Evolutionary conservation across 805 yeast species (phyloP).

Genomic region (Pichia heedii): DNA sequence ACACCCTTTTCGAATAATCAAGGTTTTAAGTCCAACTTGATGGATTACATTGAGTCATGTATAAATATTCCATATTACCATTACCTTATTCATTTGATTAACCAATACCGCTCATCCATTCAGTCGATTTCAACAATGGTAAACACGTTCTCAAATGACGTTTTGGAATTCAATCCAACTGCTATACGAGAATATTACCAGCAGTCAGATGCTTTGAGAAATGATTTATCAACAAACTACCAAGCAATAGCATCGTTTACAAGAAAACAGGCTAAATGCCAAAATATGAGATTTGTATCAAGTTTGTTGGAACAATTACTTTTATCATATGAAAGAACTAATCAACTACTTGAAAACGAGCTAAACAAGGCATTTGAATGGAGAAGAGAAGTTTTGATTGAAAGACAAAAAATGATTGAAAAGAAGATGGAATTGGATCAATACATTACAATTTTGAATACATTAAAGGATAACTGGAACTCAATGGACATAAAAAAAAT

Average conservation of each 20-base stretch:
- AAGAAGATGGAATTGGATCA: conserved; percentile 15
- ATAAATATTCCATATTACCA: conserved; percentile 23
- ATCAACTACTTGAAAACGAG: conserved; percentile 14
- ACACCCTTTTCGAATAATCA: conserved; percentile 3
- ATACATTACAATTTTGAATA: conserved; percentile 9
- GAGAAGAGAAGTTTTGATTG: conserved; percentile 16
- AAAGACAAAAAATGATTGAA: conserved; percentile 19
- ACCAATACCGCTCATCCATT: conserved; percentile 22
- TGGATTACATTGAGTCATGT: conserved; percentile 23
- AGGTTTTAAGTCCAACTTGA: conserved; percentile 11
- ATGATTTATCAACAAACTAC: conserved; percentile 21
- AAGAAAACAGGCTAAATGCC: conserved; percentile 23
- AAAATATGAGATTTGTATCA: conserved; percentile 21
- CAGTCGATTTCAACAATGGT: conserved; percentile 20
- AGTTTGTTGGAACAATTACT: conserved; percentile 22
- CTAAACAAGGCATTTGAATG: conserved; percentile 18
- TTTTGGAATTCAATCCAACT: conserved; percentile 25
- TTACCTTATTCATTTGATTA: conserved; percentile 23
- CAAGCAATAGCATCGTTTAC: conserved; percentile 26
- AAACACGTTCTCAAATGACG: conserved; percentile 20
- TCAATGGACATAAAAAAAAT: conserved; percentile 6
- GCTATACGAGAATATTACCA: conserved; percentile 25
- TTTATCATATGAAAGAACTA: conserved; percentile 20
- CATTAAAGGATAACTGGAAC: conserved; percentile 7
- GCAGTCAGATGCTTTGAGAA: conserved; percentile 17